phyloP scores from a whole-genome alignment of 108 stramenopile species.

The Schizochytrium sp. region DNA sequence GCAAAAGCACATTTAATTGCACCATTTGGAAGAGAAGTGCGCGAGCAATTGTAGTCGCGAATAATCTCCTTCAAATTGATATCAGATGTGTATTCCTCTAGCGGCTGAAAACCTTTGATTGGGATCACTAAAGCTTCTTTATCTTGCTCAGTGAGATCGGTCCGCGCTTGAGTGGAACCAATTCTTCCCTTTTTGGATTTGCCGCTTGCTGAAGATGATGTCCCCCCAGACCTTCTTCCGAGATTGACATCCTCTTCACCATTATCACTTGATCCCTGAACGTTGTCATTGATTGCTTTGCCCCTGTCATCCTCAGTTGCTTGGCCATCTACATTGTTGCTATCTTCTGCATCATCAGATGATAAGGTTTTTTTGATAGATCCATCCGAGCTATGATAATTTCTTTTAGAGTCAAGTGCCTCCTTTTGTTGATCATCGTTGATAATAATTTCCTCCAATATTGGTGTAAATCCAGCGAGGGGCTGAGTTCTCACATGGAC shows the following conservation, averaged over 20 bases:
- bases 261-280: too few species aligned
- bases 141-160: not conserved
- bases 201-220: not conserved
- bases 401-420: not conserved
- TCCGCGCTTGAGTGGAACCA: not conserved
- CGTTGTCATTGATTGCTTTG: too few species aligned
- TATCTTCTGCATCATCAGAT: not conserved
- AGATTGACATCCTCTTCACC: too few species aligned
- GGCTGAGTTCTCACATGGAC: conserved; percentile 47
- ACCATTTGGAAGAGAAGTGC: not conserved
- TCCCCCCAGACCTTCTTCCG: not conserved
- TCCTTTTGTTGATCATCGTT: not conserved
- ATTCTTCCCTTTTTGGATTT: not conserved
- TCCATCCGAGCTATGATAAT: too few species aligned
- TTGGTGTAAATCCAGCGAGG: not conserved
- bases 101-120: not conserved
- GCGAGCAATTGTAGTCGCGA: not conserved
- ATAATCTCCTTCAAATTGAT: not conserved
- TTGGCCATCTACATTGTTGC: too few species aligned
- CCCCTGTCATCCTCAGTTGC: too few species aligned
- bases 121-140: not conserved
- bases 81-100: not conserved
- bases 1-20: conserved; percentile 26
- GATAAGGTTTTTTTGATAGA: not conserved
- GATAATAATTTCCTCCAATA: not conserved